Conservation (phyloP, 1,284 basidiomycete species). For the Fomes fomentarius region DNA sequence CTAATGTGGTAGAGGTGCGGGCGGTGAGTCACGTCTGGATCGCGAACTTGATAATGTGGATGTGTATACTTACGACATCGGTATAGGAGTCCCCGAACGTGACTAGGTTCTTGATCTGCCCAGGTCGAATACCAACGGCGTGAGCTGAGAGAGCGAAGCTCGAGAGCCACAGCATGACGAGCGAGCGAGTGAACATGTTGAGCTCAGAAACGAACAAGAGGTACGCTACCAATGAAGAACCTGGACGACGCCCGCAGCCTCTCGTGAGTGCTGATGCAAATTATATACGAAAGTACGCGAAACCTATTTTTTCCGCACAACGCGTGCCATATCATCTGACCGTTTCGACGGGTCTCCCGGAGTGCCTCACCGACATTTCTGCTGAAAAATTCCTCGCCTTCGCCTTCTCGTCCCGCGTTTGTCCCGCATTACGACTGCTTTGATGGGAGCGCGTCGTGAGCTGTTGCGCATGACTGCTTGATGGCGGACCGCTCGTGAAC, state of each 20-base stretch:
- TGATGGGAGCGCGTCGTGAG: background rate
- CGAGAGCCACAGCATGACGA: background rate
- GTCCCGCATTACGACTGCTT: background rate
- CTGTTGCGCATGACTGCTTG: background rate
- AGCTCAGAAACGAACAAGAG: background rate
- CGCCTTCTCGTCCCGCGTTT: background rate
- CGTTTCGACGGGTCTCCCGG: background rate
- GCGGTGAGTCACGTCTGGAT: background rate
- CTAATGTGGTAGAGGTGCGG: conserved; percentile 2
- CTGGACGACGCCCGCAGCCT: too few species aligned
- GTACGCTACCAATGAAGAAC: too few species aligned
- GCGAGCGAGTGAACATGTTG: background rate
- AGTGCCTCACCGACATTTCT: too few species aligned
- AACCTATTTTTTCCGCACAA: background rate
- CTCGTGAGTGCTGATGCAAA: too few species aligned
- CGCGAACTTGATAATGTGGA: background rate
- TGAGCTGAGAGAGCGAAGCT: background rate
- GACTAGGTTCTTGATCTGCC: conserved; percentile 46
- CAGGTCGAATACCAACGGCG: conserved; percentile 19
- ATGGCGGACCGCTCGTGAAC: background rate
- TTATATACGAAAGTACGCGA: background rate
- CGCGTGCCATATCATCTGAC: background rate
- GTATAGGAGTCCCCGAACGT: conserved; percentile 54
- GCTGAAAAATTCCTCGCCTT: background rate
- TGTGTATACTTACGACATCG: conserved; percentile 37